Evolutionary conservation across 2,329 filamentous ascomycete species (phyloP), one percentile per base, ranked within the genome.

Genomic region (Cercospora citrullina): DNA sequence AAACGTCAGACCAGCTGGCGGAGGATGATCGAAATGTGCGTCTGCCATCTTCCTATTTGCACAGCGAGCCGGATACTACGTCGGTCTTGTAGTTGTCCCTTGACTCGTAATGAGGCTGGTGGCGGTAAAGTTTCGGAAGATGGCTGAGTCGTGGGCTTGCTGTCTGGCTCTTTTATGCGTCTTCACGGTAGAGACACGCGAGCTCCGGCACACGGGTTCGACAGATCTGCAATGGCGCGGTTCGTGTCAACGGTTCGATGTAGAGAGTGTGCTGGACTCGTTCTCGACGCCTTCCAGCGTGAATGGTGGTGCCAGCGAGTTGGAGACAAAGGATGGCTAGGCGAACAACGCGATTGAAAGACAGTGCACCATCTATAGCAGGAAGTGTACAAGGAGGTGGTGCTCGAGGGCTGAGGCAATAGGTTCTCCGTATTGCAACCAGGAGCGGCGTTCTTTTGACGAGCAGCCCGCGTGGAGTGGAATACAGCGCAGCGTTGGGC

Each of bases 81-180:
- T 36, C 18, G 14, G 51, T 64, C 18, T 64, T 64, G 62, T 64
- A 58, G 10, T 18, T 18, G 48, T 39, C 21, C 14, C 51, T 57
- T 58, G 62, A 64, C 48, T 64, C 62, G 16, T 21, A 48, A 30
- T 39, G 26, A 18, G 39, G 28, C 30, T 64, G 31, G 66, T 60
- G 61, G 57, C 62, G 45, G 30, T 39, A 64, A 39, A 30, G 62
- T 64, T 64, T 58, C 62, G 62, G 31, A 58, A 28, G 57, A 55
- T 68, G 66, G 64, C 62, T 68, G 66, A 68, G 28, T 65, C 62
- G 61, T 45, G 48, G 66, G 60, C 62, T 68, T 51, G 51, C 62
- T 39, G 21, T 51, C 21, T 57, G 23, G 62, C 62, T 58, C 4
- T 62, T 9, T 26, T 26, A n/a, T 55, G 45, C 9, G 18, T 39